Percentiles rank a stretch among this genome's conserved stretches.
Conservation (phyloP, 2,329 filamentous ascomycete species). For the Albifimbria verrucaria region DNA sequence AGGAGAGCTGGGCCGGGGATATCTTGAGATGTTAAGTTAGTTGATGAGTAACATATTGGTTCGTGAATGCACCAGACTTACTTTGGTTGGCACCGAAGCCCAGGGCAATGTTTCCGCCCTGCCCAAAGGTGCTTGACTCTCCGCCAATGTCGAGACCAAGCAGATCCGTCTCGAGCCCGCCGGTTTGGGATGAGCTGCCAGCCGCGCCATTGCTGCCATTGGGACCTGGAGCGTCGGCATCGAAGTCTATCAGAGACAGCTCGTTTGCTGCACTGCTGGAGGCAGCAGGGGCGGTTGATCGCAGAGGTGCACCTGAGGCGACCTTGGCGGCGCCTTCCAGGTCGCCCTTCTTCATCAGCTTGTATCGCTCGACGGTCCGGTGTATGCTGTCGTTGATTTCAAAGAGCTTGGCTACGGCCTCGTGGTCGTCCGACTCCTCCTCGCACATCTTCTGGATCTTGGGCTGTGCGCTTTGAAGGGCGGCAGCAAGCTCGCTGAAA, state of each 20-base stretch:
- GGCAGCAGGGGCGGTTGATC: constrained; percentile 39
- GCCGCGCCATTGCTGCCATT: constrained; percentile 40
- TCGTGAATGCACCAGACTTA: constrained; percentile 33
- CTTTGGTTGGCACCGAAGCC: constrained; percentile 70
- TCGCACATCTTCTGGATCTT: constrained; percentile 99
- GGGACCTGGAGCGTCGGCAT: constrained; percentile 57
- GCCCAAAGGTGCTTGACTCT: constrained; percentile 56
- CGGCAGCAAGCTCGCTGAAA: constrained; percentile 80
- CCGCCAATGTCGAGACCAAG: constrained; percentile 82
- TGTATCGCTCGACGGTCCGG: constrained; percentile 91
- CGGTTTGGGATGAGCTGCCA: constrained; percentile 45
- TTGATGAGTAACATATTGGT: neutral
- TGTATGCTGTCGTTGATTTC: constrained; percentile 99
- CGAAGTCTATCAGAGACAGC: constrained; percentile 91
- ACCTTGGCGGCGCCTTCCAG: constrained; percentile 79
- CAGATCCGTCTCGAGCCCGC: constrained; percentile 82
- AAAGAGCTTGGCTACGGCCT: constrained; percentile 90
- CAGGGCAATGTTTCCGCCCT: constrained; percentile 78
- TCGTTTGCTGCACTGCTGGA: constrained; percentile 56
- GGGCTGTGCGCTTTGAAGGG: constrained; percentile 88
- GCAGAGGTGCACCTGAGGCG: constrained; percentile 66
- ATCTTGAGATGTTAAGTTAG: constrained; percentile 37
- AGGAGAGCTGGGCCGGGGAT: constrained; percentile 63
- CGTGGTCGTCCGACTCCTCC: constrained; percentile 94
- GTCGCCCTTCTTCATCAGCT: constrained; percentile 93